Evolutionary conservation across 1,284 basidiomycete species (phyloP).

Genomic region (Apiotrichum veenhuisii): DNA sequence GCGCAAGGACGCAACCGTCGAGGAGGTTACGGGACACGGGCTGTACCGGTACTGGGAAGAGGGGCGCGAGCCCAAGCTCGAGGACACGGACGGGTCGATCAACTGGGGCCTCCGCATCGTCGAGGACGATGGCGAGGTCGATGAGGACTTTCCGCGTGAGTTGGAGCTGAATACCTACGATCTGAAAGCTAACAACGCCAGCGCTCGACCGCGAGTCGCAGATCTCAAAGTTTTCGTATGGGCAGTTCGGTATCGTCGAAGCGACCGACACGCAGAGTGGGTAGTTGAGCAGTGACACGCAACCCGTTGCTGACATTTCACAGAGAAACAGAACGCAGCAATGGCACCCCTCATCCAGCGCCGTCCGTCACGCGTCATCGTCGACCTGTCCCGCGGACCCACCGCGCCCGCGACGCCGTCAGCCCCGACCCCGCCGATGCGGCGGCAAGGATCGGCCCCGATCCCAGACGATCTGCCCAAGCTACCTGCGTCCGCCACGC

Average conservation of each 20-base stretch:
- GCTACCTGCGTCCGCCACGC: neutral
- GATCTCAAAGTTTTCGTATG: slow-evolving; percentile 83
- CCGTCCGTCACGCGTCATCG: slow-evolving; percentile 39
- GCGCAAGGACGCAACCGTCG: slow-evolving; percentile 82
- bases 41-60: slow-evolving; percentile 90
- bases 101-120: slow-evolving; percentile 95
- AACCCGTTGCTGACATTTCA: slow-evolving; percentile 45
- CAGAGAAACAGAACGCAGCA: slow-evolving; percentile 75
- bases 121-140: slow-evolving; percentile 95
- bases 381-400: slow-evolving; percentile 23
- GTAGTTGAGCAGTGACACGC: slow-evolving; percentile 25
- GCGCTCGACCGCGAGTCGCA: slow-evolving; percentile 84
- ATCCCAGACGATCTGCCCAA: neutral
- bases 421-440: neutral
- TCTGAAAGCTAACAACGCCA: slow-evolving; percentile 48
- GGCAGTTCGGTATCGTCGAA: slow-evolving; percentile 80
- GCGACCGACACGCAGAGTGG: slow-evolving; percentile 69
- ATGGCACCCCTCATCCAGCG: slow-evolving; percentile 54
- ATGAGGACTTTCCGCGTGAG: slow-evolving; percentile 93
- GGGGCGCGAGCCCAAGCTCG: slow-evolving; percentile 70
- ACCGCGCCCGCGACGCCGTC: neutral
- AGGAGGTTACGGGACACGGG: slow-evolving; percentile 92
- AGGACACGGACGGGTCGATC: slow-evolving; percentile 62
- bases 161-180: no score
- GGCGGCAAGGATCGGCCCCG: neutral